These are phyloP conservation scores for Polytolypa hystricis DNA, from an alignment of 2,329 filamentous ascomycete species.

Conservation along the genomic window DNA sequence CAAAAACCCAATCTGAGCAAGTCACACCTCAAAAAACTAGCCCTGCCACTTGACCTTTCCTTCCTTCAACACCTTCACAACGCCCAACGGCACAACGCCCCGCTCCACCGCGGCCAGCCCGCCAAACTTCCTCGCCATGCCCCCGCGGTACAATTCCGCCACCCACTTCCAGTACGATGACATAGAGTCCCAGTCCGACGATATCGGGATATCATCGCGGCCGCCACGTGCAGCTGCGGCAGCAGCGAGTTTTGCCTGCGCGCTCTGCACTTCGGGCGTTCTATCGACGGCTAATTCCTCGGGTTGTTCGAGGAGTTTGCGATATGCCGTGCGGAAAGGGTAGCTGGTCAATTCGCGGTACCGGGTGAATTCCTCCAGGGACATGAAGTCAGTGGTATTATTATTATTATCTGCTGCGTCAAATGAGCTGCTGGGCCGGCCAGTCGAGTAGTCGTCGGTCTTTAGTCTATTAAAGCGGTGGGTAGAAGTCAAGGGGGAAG, in stretches of 20 bases:
- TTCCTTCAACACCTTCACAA: conserved; percentile 32
- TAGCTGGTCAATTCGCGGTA: conserved; percentile 25
- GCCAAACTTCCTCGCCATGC: conserved; percentile 32
- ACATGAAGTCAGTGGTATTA: conserved; percentile 21
- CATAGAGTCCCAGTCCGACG: conserved; percentile 23
- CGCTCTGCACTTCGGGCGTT: conserved; percentile 19
- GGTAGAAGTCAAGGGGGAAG: conserved; percentile 6
- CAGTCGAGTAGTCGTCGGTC: neutral
- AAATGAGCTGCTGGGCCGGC: neutral
- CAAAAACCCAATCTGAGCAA: neutral
- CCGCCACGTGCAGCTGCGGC: conserved; percentile 5
- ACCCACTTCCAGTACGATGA: conserved; percentile 34
- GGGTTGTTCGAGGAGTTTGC: conserved; percentile 22
- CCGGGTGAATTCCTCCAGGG: conserved; percentile 28
- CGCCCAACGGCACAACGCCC: conserved; percentile 32
- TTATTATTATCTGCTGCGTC: conserved; percentile 8
- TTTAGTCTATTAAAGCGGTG: conserved; percentile 2
- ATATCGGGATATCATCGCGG: conserved; percentile 12
- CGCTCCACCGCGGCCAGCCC: conserved; percentile 30
- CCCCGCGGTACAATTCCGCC: conserved; percentile 29
- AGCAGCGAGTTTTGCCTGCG: conserved; percentile 12
- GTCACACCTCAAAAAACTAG: conserved; percentile 9
- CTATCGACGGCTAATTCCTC: conserved; percentile 20
- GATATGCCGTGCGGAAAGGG: conserved; percentile 22
- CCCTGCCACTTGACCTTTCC: conserved; percentile 33